A percentile compares a stretch with the other conserved stretches of the same genome.
Conservation (phyloP, 225 moss, liverwort and hornwort species). For the Marchantia polymorpha region DNA sequence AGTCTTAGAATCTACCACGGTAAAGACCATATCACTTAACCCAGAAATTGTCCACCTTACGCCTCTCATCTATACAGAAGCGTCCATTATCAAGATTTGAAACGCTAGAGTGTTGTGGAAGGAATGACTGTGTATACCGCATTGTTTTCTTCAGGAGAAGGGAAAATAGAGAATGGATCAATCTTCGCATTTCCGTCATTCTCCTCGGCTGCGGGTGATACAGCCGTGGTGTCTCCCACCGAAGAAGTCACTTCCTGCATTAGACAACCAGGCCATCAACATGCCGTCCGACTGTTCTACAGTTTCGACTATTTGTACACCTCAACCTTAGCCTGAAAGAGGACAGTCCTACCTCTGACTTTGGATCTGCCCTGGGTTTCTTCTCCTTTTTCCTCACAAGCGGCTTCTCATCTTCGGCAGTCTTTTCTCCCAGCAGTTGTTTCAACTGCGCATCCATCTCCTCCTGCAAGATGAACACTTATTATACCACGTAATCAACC, state of each 20-base stretch:
- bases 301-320: neutral
- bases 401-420: conserved; percentile 84
- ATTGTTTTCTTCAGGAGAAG: conserved; percentile 80
- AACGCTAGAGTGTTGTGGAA: neutral
- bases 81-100: too few relatives aligned
- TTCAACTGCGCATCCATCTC: conserved; percentile 75
- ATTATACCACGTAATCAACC: too few relatives aligned
- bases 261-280: neutral
- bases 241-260: conserved; percentile 35
- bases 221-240: conserved; percentile 26
- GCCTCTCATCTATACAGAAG: too few relatives aligned
- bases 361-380: conserved; percentile 54
- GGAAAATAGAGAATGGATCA: conserved; percentile 86
- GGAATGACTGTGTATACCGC: conserved; percentile 37
- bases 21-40: too few relatives aligned
- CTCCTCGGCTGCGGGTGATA: conserved; percentile 55
- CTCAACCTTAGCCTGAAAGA: neutral
- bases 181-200: conserved; percentile 27
- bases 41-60: too few relatives aligned
- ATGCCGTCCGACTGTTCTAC: neutral
- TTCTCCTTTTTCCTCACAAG: conserved; percentile 80
- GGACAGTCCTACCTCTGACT: conserved; percentile 17
- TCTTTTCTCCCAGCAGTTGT: conserved; percentile 79
- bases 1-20: too few relatives aligned
- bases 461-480: conserved; percentile 42